Evolutionary conservation across 129 eudicot species (phyloP), one percentile per base, ranked within the genome.

Genomic region (Centella asiatica): DNA sequence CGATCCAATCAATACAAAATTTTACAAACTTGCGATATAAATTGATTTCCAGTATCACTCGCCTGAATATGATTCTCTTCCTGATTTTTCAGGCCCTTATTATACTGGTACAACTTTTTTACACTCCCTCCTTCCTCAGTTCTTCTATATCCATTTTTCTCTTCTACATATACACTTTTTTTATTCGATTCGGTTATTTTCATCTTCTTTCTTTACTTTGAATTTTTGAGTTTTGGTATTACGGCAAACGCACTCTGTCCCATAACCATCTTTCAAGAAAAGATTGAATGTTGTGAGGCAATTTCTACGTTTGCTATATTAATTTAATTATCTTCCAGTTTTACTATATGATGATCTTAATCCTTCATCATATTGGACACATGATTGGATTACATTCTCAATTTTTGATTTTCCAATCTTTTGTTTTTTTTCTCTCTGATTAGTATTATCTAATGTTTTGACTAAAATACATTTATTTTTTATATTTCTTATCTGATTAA

Each of bases 211-310:
- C n/a, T n/a, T n/a, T n/a, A n/a, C n/a, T 7, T 45, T 62, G 4
- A 0, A 49, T 14, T 20, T 14, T 40, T 33, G 31, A 12, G 44
- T 25, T 13, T 20, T 59, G 13, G 20, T n/a, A 0, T 59, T 1
- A 22, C 18, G 39, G 86, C 86, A 77, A 77, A 81, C 86, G 74
- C 86, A 76, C 80, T 81, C 86, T 81, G 86, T 81, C 83, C 82
- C 86, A 46, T 12, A 60, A 73, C 71, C 39, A 26, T 36, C 18
- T 19, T 19, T 26, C 5, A 11, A 5, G 18, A 2, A 37, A 6
- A 4, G 5, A 17, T 0, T n/a, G 11, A 10, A 65, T 81, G 80
- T 77, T 73, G 47, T 70, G 86, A 65, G 86, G 83, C 86, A 77
- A 81, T 81, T 81, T 81, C 86, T 81, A 51, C 80, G 86, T 77